Percentiles rank a stretch among this genome's conserved stretches.
phyloP scores from a whole-genome alignment of 176 grass and related monocot species.

The Carex myosuroides region DNA sequence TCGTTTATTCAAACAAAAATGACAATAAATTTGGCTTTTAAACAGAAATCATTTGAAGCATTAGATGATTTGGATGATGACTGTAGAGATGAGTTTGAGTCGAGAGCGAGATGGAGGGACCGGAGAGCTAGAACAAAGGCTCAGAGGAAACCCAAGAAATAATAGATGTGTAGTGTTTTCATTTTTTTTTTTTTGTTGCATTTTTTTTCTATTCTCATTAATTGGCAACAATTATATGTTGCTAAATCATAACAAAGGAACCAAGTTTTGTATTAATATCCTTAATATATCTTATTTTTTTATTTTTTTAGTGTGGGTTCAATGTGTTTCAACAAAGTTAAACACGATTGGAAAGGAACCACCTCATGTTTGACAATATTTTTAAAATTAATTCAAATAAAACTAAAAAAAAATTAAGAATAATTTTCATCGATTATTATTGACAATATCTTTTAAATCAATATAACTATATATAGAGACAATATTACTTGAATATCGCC shows the following conservation, averaged over 20 bases:
- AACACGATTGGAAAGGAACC: no score
- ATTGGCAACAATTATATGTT: no score
- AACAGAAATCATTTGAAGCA: conserved; percentile 72
- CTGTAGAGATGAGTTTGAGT: conserved; percentile 13
- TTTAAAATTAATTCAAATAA: neutral
- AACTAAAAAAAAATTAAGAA: neutral
- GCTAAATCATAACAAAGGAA: neutral
- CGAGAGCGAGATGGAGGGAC: conserved; percentile 36
- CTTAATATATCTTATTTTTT: neutral
- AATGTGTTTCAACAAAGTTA: neutral
- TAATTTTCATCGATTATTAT: neutral
- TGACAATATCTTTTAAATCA: neutral
- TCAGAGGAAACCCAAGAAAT: conserved; percentile 44
- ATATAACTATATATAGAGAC: no score
- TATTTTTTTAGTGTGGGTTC: neutral
- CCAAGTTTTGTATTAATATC: neutral
- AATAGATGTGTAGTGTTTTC: neutral
- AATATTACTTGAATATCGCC: no score
- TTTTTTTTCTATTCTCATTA: neutral
- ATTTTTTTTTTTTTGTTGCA: neutral
- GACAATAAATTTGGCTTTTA: neutral
- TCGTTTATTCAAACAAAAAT: neutral
- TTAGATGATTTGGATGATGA: conserved; percentile 52
- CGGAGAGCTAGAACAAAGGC: conserved; percentile 60
- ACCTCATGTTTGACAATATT: no score